A percentile compares a stretch with the other conserved stretches of the same genome.
Evolutionary conservation across 2,329 filamentous ascomycete species (phyloP).

Genomic region (Pestalotiopsis sp.): DNA sequence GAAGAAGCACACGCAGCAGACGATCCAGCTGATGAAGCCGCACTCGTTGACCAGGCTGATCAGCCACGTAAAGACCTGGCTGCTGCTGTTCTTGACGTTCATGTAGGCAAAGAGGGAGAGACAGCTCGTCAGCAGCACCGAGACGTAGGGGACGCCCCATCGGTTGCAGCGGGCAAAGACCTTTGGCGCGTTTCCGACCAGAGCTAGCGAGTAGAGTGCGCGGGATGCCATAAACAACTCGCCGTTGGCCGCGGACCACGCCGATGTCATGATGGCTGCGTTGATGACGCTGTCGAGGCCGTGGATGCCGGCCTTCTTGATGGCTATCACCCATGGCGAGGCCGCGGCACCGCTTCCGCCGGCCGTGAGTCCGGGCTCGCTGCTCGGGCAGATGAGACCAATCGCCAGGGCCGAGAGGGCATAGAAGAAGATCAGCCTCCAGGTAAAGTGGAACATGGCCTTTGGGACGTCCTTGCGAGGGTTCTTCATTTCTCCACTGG

Average conservation of each 20-base stretch:
- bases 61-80: slow-evolving; percentile 64
- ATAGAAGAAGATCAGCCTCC: slow-evolving; percentile 38
- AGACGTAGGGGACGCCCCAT: slow-evolving; percentile 39
- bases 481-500: slow-evolving; percentile 10
- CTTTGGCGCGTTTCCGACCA: slow-evolving; percentile 47
- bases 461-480: slow-evolving; percentile 10
- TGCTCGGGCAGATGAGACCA: slow-evolving; percentile 35
- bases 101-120: slow-evolving; percentile 66
- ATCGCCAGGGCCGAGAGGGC: slow-evolving; percentile 38
- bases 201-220: slow-evolving; percentile 49
- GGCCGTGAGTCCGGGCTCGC: slow-evolving; percentile 32
- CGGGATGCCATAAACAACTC: slow-evolving; percentile 48
- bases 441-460: slow-evolving; percentile 34
- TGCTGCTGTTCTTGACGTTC: slow-evolving; percentile 58
- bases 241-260: slow-evolving; percentile 42
- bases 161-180: slow-evolving; percentile 47
- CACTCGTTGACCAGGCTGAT: slow-evolving; percentile 54
- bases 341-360: slow-evolving; percentile 34
- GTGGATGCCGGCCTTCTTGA: slow-evolving; percentile 41
- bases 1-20: slow-evolving; percentile 56
- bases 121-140: slow-evolving; percentile 47
- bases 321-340: slow-evolving; percentile 54
- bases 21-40: slow-evolving; percentile 55
- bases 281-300: slow-evolving; percentile 37
- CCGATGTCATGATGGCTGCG: slow-evolving; percentile 37